Evolutionary conservation across 2,329 filamentous ascomycete species (phyloP).

Genomic region (Cladorrhinum sp.): DNA sequence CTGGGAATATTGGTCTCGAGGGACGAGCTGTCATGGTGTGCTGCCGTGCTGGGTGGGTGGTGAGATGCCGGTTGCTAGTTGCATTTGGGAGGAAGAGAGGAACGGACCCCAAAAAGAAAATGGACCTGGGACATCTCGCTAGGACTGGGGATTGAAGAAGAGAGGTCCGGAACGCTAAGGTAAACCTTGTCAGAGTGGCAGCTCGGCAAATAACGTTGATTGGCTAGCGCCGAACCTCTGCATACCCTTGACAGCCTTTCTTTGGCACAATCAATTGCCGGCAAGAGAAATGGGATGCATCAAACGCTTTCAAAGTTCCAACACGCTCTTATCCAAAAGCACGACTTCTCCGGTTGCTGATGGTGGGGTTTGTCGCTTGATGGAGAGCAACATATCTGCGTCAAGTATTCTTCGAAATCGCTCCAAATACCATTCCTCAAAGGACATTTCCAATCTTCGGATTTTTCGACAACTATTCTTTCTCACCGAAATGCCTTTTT

Average conservation of each 20-base stretch:
- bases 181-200: not conserved
- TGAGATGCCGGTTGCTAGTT: not conserved
- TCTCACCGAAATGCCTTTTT: not conserved
- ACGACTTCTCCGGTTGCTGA: no score
- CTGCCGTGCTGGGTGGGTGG: not conserved
- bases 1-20: not conserved
- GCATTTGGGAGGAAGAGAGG: slow-evolving; percentile 11
- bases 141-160: not conserved
- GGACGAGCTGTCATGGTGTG: not conserved
- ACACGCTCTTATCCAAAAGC: not conserved
- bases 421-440: no score
- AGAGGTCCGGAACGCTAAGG: not conserved
- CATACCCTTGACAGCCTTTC: not conserved
- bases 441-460: not conserved
- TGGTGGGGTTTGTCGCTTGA: no score
- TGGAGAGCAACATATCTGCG: no score
- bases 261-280: not conserved
- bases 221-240: not conserved
- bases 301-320: not conserved
- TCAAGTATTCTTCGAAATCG: no score
- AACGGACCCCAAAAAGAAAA: slow-evolving; percentile 20
- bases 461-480: not conserved
- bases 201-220: not conserved
- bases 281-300: not conserved
- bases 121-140: slow-evolving; percentile 12